Evolutionary conservation across 2,329 filamentous ascomycete species (phyloP), one percentile per base, ranked within the genome.

Genomic region (Epichloe scottii): DNA sequence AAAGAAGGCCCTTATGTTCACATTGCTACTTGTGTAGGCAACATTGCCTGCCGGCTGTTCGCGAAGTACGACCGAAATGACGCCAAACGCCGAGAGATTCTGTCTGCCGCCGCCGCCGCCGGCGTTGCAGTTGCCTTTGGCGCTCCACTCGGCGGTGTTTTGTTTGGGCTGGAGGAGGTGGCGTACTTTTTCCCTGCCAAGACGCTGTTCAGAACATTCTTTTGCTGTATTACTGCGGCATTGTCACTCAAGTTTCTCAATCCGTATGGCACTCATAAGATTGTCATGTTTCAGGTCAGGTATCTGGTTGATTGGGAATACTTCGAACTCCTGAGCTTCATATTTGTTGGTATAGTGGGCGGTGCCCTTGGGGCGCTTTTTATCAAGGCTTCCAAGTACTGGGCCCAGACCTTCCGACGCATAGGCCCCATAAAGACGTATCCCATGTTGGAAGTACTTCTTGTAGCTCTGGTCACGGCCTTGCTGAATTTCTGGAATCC

Each of bases 1-100:
- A 98, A 98, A 65, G 93, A 96, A 62, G 80, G 91, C 0, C 93
- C 93, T 0, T 97, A 91, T 61, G 93, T 98, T n/a, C 93, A 98
- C 66, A 95, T 97, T 61, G 89, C 90, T 0, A 87, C 91, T 1
- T 95, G 91, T 59, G 84, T 97, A 21, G 93, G 93, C 53, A 98
- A 98, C 60, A 95, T 98, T 63, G 82, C 85, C 34, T 96, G 91
- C 62, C 87, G 93, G 62, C 66, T 97, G n/a, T 97, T 97, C 60
- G 71, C 80, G 54, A 98, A 98, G 64, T 98, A 97, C 66, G 89
- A 93, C 59, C 76, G 80, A 56, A 98, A 98, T 60, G 93, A 98
- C 62, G 93, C 82, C 49, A 98, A 98, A 67, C 78, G 93, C 56
- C 83, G 93, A 65, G 91, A 97, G 66, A 85, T 95, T 0, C 73